Conservation (phyloP, 2,329 filamentous ascomycete genomes). For the Epichloe typhina region DNA sequence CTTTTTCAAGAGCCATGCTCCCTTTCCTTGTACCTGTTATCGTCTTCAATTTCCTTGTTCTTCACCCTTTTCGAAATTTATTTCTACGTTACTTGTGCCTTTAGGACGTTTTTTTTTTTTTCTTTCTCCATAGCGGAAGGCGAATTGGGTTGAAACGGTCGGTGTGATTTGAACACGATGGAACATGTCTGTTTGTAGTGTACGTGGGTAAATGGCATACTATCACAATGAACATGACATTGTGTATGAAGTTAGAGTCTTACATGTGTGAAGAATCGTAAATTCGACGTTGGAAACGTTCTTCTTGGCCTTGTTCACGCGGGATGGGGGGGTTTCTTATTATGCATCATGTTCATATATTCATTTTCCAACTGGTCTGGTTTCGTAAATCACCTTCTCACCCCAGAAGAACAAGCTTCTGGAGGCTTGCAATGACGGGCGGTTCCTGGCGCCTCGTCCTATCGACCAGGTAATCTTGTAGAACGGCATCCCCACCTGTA, state of each 20-base stretch:
- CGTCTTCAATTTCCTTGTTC: not conserved
- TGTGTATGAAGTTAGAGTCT: not conserved
- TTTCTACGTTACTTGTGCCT: not conserved
- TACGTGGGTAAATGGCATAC: not conserved
- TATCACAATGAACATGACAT: not conserved
- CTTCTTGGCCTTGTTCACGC: too few species aligned
- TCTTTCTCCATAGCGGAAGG: constrained; percentile 19
- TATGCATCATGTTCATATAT: not conserved
- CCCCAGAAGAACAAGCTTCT: constrained; percentile 37
- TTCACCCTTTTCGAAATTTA: not conserved
- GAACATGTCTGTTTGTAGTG: not conserved
- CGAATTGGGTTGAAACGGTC: not conserved
- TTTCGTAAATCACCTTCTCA: constrained; percentile 10
- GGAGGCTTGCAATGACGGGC: constrained; percentile 34
- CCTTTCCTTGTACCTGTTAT: not conserved
- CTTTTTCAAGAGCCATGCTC: too few species aligned
- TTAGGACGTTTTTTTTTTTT: not conserved
- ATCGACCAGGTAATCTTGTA: constrained; percentile 36
- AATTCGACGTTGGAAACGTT: too few species aligned
- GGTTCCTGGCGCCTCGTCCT: constrained; percentile 31
- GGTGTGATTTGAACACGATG: constrained; percentile 4
- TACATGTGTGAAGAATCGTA: too few species aligned
- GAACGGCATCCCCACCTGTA: constrained; percentile 37
- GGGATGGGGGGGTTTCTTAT: not conserved
- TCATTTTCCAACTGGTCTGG: not conserved